phyloP scores from a whole-genome alignment of 225 moss, liverwort and hornwort genomes.

The Pseudoscleropodium purum region DNA sequence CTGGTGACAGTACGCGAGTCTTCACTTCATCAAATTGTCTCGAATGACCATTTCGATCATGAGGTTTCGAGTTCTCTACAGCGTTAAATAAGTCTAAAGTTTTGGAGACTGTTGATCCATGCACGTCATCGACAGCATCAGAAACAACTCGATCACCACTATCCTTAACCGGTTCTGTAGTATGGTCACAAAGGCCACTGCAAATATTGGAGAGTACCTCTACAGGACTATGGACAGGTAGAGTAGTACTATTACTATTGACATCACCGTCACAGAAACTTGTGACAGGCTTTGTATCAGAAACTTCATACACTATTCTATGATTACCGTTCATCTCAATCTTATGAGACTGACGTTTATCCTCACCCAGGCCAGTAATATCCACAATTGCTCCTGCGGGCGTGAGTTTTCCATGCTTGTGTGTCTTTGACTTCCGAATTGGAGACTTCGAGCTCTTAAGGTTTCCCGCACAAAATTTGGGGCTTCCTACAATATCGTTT shows the following conservation, averaged over 20 bases:
- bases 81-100: background rate
- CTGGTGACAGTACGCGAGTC: slow-evolving; percentile 25
- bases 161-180: background rate
- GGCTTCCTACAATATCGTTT: background rate
- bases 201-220: background rate
- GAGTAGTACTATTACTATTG: background rate
- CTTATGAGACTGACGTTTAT: background rate
- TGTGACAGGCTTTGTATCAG: slow-evolving; percentile 3
- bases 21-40: slow-evolving; percentile 9
- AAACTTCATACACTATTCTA: background rate
- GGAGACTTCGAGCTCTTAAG: slow-evolving; percentile 14
- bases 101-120: background rate
- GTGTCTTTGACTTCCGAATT: slow-evolving; percentile 16
- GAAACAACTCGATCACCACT: slow-evolving; percentile 8
- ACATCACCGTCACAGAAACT: slow-evolving; percentile 3
- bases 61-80: background rate
- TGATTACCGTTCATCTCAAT: slow-evolving; percentile 1
- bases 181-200: background rate
- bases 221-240: background rate
- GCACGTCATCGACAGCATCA: slow-evolving; percentile 4
- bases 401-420: slow-evolving; percentile 12
- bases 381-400: slow-evolving; percentile 5
- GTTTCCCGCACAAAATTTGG: slow-evolving; percentile 7
- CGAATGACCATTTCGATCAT: slow-evolving; percentile 6
- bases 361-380: background rate